Evolutionary conservation across 1,284 basidiomycete genomes (phyloP), one percentile per base, ranked within the genome.

Genomic region (Uromyces viciae-fabae): DNA sequence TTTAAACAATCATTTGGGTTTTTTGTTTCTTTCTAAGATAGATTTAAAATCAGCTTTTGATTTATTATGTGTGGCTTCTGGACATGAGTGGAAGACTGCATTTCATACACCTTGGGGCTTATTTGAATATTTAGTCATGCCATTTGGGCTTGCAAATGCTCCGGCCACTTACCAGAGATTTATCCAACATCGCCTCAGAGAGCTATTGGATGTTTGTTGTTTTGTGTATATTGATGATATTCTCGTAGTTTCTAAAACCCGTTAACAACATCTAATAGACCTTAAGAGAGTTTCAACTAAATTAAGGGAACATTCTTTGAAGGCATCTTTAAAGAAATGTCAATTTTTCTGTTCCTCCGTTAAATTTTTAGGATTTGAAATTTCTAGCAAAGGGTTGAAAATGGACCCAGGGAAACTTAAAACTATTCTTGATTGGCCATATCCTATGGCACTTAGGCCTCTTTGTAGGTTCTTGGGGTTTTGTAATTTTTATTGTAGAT

Each of bases 181-280:
- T 72, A 71, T 71, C n/a, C 76, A 79, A 42, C 40, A 46, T 19
- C 22, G 42, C 14, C 46, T 79, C 31, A 1, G 52, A 4, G 76
- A 79, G n/a, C 33, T 25, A 36, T 31, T 79, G 28, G 76, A 79
- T 46, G 28, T 79, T 56, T 76, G 38, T 36, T 77, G 64, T 43
- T 69, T 38, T 69, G 64, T 78, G 14, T 78, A 54, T 28, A 38
- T 78, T 66, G 76, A 58, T 33, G 36, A 77, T 60, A 71, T 79
- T 60, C n/a, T 79, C 4, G 46, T 79, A 1, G 58, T 71, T 71
- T 79, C 64, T 9, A 79, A 72, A 31, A 54, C 46, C 2, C 3
- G 15, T 17, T 25, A 69, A 0, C 28, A 72, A 15, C 52, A 79
- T 71, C 1, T 42, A 7, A 68, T 5, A 3, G 58, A 77, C 58